Evolutionary conservation across 2,329 filamentous ascomycete species (phyloP).

Genomic region (Aspergillus fumigatiaffinis): DNA sequence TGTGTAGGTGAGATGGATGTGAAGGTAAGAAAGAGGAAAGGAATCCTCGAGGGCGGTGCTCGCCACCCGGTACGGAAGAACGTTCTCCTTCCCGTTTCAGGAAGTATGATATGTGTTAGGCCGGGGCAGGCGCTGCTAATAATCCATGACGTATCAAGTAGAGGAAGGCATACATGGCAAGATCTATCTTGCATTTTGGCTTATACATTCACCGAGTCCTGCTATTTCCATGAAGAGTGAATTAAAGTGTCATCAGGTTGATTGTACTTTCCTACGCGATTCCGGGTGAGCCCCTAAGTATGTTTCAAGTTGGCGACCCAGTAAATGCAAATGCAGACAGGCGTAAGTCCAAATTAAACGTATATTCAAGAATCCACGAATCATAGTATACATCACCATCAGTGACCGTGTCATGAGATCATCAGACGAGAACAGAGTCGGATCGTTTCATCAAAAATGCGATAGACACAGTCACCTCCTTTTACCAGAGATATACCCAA

Average conservation of each 20-base stretch:
- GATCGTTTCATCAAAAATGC: not conserved
- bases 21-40: too few relatives aligned
- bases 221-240: not conserved
- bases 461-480: not conserved
- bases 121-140: too few relatives aligned
- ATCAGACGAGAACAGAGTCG: not conserved
- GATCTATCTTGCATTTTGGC: too few relatives aligned
- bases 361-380: not conserved
- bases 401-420: not conserved
- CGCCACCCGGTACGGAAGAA: too few relatives aligned
- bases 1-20: too few relatives aligned
- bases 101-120: too few relatives aligned
- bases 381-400: not conserved
- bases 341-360: not conserved
- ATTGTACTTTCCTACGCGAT: too few relatives aligned
- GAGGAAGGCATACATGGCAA: too few relatives aligned
- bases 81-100: too few relatives aligned
- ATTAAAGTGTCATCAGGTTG: too few relatives aligned
- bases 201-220: not conserved
- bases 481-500: not conserved
- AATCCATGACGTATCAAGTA: too few relatives aligned
- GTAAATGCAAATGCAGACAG: not conserved
- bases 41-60: too few relatives aligned
- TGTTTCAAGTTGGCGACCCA: not conserved
- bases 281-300: not conserved